phyloP scores from a whole-genome alignment of 306 rosid genomes.

The Lathyrus sativus region DNA sequence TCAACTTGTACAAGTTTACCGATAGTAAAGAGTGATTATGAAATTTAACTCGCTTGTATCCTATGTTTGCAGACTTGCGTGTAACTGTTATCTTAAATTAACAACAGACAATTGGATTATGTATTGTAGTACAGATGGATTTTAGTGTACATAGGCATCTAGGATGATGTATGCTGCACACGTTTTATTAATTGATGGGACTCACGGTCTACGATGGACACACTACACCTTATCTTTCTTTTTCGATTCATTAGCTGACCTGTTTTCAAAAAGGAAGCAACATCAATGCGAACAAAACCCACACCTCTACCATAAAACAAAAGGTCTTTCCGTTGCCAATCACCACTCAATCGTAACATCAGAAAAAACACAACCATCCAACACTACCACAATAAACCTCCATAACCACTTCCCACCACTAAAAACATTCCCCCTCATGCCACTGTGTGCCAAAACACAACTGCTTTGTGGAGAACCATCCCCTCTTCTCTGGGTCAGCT shows the following conservation, averaged over 20 bases:
- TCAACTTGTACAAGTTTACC: not conserved
- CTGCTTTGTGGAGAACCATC: not conserved
- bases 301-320: not conserved
- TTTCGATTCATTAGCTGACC: not conserved
- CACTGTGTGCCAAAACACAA: not conserved
- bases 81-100: not conserved
- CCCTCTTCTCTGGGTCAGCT: not conserved
- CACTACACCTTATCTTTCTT: not conserved
- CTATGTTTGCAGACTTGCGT: not conserved
- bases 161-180: not conserved
- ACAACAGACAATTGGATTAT: not conserved
- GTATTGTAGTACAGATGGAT: not conserved
- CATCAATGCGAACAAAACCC: not conserved
- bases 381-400: not conserved
- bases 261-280: not conserved
- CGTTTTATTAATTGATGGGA: not conserved
- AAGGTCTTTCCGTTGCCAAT: not conserved
- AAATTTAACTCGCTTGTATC: slow-evolving; percentile 1
- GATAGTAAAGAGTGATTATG: not conserved
- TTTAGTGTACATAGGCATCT: not conserved
- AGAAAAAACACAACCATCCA: not conserved
- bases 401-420: not conserved
- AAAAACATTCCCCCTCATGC: not conserved
- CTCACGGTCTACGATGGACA: not conserved
- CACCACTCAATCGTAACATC: not conserved